Base-by-base conservation (phyloP, 1,284 basidiomycete genomes). In the Tausonia pullulans region DNA sequence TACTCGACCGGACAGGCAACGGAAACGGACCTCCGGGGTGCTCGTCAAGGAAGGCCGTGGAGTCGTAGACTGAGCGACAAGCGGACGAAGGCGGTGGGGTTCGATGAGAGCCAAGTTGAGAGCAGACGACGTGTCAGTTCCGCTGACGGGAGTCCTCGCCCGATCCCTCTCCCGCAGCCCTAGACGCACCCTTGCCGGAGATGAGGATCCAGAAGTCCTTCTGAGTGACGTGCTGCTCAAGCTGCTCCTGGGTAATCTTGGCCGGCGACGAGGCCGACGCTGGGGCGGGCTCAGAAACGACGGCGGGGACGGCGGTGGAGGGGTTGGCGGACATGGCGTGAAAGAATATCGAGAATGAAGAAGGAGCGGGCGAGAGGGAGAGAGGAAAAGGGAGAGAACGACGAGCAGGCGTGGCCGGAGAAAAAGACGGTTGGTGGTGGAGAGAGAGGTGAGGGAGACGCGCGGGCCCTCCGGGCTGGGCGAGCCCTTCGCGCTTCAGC, bases 1-100 rank as follows among this genome's bases (percentile, higher is more conserved):
- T 51, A 8, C 53, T 53, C 46, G 49, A 39, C 10, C 6, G 39
- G 45, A n/a, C 11, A 10, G 3, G 46, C 11, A 5, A 2, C 41
- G 41, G 14, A 16, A 5, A 9, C 41, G 16, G 41, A 41, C 76
- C 81, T 68, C 77, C 94, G 90, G 64, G 64, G 64, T 65, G 64
- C 87, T 98, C 95, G 78, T 98, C 93, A 72, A 95, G 81, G 84
- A 98, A 98, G 75, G 88, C 87, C 62, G 92, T 86, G 70, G 88
- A 87, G 78, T 96, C 84, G 82, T 98, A 98, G 66, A 98, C 95
- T 95, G 76, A 8, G 7, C n/a, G 3, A 11, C 4, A 40, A 41
- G 45, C 13, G 4, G 14, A 61, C n/a, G 27, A 43, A 50, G 54
- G 40, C 50, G 27, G 41, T 3, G 4, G 58, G 3, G 14, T 51